phyloP scores from a whole-genome alignment of 2,329 filamentous ascomycete genomes.

The Immersiporthe knoxdaviesiana region DNA sequence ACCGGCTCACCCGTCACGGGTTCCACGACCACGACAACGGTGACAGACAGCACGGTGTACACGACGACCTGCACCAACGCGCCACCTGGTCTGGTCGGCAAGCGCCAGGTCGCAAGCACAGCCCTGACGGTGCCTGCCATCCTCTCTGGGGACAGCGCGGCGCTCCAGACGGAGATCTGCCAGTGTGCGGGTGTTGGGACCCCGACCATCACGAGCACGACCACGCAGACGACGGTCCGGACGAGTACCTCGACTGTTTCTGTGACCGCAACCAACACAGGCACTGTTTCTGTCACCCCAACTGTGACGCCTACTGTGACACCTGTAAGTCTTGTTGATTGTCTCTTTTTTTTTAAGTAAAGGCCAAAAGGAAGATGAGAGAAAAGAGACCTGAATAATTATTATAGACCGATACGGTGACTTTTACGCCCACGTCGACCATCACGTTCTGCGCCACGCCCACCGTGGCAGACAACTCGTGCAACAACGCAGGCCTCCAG shows the following conservation, averaged over 20 bases:
- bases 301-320: conserved; percentile 8
- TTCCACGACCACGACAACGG: not conserved
- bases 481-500: conserved; percentile 8
- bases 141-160: not conserved
- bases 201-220: not conserved
- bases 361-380: not conserved
- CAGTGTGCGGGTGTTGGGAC: not conserved
- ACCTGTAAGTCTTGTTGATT: conserved; percentile 1
- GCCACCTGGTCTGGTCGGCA: not conserved
- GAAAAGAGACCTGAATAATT: not conserved
- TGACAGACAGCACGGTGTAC: not conserved
- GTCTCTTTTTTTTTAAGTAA: no score
- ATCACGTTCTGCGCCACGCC: not conserved
- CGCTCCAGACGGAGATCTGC: conserved; percentile 1
- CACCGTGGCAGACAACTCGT: not conserved
- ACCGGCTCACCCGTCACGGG: not conserved
- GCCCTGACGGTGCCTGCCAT: not conserved
- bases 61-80: not conserved
- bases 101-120: not conserved
- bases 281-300: not conserved
- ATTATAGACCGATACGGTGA: conserved; percentile 6
- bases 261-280: conserved; percentile 1
- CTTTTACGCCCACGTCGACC: not conserved
- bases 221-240: not conserved
- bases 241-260: not conserved